phyloP scores from a whole-genome alignment of 1,139 yeast species.

The Lodderomyces jiufengensis region DNA sequence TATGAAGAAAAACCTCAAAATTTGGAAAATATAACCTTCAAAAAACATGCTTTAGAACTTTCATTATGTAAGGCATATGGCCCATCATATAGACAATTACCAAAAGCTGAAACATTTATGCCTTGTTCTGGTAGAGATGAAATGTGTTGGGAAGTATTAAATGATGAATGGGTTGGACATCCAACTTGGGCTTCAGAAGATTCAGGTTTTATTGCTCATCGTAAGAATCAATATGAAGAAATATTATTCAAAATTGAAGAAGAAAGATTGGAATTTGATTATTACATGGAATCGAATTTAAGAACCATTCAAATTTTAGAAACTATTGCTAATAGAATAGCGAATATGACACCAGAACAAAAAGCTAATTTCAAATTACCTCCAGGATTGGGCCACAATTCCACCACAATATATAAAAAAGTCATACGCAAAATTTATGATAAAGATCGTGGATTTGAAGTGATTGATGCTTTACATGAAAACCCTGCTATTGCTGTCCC shows the following conservation, averaged over 20 bases:
- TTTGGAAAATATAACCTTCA: constrained; percentile 84
- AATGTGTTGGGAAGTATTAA: constrained; percentile 98
- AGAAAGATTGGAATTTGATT: constrained; percentile 96
- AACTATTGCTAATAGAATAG: constrained; percentile 90
- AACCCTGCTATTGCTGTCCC: constrained; percentile 96
- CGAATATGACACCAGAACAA: constrained; percentile 90
- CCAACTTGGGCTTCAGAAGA: constrained; percentile 99
- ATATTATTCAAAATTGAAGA: constrained; percentile 92
- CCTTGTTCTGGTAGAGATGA: constrained; percentile 98
- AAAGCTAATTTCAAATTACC: constrained; percentile 83
- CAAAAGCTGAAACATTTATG: constrained; percentile 93
- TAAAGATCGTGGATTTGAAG: constrained; percentile 92
- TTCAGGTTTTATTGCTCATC: constrained; percentile 95
- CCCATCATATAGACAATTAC: constrained; percentile 88
- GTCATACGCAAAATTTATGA: constrained; percentile 91
- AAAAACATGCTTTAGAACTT: constrained; percentile 85
- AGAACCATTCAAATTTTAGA: constrained; percentile 94
- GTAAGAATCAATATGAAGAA: constrained; percentile 96
- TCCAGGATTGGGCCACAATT: constrained; percentile 89
- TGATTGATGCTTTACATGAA: constrained; percentile 91
- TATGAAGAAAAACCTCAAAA: constrained; percentile 72
- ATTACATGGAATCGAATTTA: constrained; percentile 89
- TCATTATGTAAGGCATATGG: constrained; percentile 87
- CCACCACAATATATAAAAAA: constrained; percentile 86
- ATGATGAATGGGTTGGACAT: constrained; percentile 99